phyloP scores from a whole-genome alignment of 352 stramenopile genomes.

The Phytopythium sindhum region DNA sequence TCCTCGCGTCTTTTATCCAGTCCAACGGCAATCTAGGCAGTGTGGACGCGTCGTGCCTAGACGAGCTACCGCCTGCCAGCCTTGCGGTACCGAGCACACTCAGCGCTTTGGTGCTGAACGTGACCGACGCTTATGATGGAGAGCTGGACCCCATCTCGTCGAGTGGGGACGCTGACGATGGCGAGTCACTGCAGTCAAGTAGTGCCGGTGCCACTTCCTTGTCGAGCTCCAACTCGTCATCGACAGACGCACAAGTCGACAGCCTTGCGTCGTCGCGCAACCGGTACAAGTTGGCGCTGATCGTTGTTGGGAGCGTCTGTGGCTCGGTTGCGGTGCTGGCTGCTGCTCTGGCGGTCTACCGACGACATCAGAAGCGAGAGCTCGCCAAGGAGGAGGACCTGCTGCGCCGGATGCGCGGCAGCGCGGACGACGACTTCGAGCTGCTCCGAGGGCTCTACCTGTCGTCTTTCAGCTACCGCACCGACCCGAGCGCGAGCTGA shows the following conservation, averaged over 20 bases:
- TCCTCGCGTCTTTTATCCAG: constrained; percentile 61
- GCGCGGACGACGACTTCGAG: constrained; percentile 37
- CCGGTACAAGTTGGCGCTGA: constrained; percentile 30
- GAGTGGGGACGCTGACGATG: constrained; percentile 9
- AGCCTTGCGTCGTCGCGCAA: constrained; percentile 18
- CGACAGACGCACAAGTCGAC: constrained; percentile 11
- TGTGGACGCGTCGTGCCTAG: constrained; percentile 56
- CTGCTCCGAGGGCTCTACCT: constrained; percentile 40
- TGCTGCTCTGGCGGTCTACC: constrained; percentile 10
- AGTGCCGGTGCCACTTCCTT: constrained; percentile 9
- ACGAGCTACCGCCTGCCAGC: constrained; percentile 24
- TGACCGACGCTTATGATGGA: constrained; percentile 46
- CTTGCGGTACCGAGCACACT: constrained; percentile 28
- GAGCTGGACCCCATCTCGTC: constrained; percentile 10
- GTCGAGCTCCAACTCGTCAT: constrained; percentile 13
- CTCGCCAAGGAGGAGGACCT: constrained; percentile 28
- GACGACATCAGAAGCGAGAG: constrained; percentile 18
- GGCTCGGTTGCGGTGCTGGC: constrained; percentile 10
- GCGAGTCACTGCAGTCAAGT: constrained; percentile 10
- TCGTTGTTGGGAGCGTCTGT: constrained; percentile 22
- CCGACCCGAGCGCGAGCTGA: constrained; percentile 7
- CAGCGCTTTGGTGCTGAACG: constrained; percentile 42
- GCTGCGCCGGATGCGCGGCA: constrained; percentile 36
- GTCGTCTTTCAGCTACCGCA: constrained; percentile 29
- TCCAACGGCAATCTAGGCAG: constrained; percentile 35